Conservation (phyloP, 2,329 filamentous ascomycete species). For the Sporothrix schenckii region DNA sequence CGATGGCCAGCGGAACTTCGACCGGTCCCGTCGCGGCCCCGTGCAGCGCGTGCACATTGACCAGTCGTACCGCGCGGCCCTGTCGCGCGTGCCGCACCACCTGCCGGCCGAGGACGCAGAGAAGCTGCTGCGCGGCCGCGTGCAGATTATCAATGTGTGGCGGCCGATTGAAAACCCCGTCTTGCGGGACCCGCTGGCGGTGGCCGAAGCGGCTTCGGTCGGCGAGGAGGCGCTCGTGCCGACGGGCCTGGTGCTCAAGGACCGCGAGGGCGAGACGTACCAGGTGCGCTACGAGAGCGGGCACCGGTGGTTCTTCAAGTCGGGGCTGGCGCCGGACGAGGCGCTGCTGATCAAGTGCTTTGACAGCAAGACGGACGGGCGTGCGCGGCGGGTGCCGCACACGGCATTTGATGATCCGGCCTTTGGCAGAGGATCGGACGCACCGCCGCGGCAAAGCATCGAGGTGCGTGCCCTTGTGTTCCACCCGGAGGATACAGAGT, state of each 20-base stretch:
- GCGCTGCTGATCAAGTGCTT: constrained; percentile 36
- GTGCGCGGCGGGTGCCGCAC: constrained; percentile 57
- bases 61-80: constrained; percentile 54
- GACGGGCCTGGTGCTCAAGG: constrained; percentile 55
- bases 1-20: neutral
- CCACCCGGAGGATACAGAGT: constrained; percentile 25
- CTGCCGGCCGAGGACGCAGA: constrained; percentile 50
- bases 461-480: constrained; percentile 59
- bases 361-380: constrained; percentile 42
- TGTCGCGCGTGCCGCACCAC: constrained; percentile 49
- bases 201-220: constrained; percentile 56
- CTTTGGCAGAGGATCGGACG: constrained; percentile 38
- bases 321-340: constrained; percentile 32
- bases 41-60: constrained; percentile 61
- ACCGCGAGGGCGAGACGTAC: constrained; percentile 55
- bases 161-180: constrained; percentile 54
- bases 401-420: constrained; percentile 56
- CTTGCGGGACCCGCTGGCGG: constrained; percentile 56
- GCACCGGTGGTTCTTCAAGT: constrained; percentile 39
- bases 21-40: constrained; percentile 44
- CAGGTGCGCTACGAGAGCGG: constrained; percentile 34
- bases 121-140: constrained; percentile 50
- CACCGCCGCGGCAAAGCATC: constrained; percentile 55
- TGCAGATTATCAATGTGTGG: constrained; percentile 60
- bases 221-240: constrained; percentile 55